phyloP scores from a whole-genome alignment of 2,329 filamentous ascomycete species.

The Mariannaea sp. region DNA sequence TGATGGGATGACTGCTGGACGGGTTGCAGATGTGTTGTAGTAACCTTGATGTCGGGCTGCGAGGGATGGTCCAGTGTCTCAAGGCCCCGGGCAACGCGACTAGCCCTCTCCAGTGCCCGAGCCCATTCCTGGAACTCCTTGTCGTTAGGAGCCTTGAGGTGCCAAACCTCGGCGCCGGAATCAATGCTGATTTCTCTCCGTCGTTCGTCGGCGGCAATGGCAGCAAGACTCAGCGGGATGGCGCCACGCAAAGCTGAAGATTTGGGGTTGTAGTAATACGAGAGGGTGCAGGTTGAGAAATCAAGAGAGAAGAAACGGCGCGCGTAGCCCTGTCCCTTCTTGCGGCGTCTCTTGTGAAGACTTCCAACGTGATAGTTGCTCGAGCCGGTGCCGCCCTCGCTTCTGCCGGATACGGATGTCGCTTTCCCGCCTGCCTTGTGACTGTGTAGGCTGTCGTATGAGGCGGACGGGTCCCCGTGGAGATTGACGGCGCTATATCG shows the following conservation, averaged over 20 bases:
- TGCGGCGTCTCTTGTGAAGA: conserved; percentile 86
- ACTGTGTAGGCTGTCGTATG: conserved; percentile 65
- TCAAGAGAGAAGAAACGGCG: conserved; percentile 95
- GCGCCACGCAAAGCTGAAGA: conserved; percentile 91
- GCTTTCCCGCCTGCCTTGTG: conserved; percentile 50
- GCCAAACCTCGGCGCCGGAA: conserved; percentile 96
- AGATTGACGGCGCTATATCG: conserved; percentile 53
- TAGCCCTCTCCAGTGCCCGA: conserved; percentile 80
- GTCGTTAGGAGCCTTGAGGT: conserved; percentile 79
- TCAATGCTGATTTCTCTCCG: conserved; percentile 94
- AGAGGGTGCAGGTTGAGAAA: conserved; percentile 90
- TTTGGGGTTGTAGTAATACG: conserved; percentile 94
- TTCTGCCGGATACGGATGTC: conserved; percentile 57
- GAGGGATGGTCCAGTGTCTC: conserved; percentile 44
- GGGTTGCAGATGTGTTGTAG: conserved; percentile 34
- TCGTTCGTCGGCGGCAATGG: conserved; percentile 86
- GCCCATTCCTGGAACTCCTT: conserved; percentile 91
- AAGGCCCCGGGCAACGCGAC: conserved; percentile 64
- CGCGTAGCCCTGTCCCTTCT: conserved; percentile 92
- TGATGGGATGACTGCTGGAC: conserved; percentile 47
- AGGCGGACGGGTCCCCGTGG: conserved; percentile 55
- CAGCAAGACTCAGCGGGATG: conserved; percentile 88
- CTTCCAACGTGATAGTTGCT: conserved; percentile 78
- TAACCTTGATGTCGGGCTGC: conserved; percentile 37
- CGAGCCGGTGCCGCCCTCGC: conserved; percentile 50